phyloP scores from a whole-genome alignment of 2,329 filamentous ascomycete genomes.

The Penicillium sp. region DNA sequence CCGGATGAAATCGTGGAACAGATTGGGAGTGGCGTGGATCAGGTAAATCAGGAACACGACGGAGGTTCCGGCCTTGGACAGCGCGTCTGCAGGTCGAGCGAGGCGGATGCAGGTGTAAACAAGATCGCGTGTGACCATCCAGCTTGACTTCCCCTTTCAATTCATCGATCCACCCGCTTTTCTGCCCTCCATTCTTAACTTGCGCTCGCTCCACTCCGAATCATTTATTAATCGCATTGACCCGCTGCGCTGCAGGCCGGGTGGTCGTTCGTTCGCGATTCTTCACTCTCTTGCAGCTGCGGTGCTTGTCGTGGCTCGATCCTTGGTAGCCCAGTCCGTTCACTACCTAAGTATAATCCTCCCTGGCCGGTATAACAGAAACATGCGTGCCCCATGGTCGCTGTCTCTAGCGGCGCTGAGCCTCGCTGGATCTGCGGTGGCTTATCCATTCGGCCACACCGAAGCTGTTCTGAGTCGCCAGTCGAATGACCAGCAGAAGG shows the following conservation, averaged over 20 bases:
- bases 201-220: slow-evolving; percentile 8
- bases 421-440: slow-evolving; percentile 23
- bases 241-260: slow-evolving; percentile 12
- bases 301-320: too few species aligned
- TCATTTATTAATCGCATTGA: slow-evolving; percentile 22
- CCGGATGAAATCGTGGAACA: too few species aligned
- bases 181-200: slow-evolving; percentile 8
- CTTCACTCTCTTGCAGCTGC: too few species aligned
- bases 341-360: too few species aligned
- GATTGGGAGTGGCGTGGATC: too few species aligned
- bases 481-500: slow-evolving; percentile 35
- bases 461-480: slow-evolving; percentile 14
- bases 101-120: slow-evolving; percentile 1
- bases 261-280: slow-evolving; percentile 20
- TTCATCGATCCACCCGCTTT: slow-evolving; percentile 2
- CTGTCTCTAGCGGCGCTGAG: slow-evolving; percentile 25
- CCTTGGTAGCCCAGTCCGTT: too few species aligned
- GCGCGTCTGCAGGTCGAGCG: not conserved
- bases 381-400: slow-evolving; percentile 29
- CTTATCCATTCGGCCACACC: slow-evolving; percentile 19
- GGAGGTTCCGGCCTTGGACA: too few species aligned
- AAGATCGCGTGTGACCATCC: slow-evolving; percentile 4
- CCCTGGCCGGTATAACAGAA: too few species aligned
- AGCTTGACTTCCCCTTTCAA: slow-evolving; percentile 9
- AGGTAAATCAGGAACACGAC: slow-evolving; percentile 3